These are phyloP conservation scores for Calocybe gangraenosa DNA, from an alignment of 768 basidiomycete species.

Conservation along the genomic window DNA sequence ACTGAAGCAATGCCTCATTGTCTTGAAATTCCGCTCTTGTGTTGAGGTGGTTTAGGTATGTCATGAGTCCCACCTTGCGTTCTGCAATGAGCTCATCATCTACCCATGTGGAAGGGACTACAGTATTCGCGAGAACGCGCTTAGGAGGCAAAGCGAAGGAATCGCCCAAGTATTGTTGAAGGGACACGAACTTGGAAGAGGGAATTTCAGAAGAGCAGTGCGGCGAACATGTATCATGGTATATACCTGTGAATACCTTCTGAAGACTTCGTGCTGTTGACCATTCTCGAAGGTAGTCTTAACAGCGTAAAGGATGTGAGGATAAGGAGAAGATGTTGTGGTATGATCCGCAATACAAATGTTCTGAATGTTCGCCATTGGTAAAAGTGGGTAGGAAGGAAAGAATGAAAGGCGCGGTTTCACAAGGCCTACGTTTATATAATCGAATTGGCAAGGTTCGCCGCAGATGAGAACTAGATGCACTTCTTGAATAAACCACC, in stretches of 20 bases:
- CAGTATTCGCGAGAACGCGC: slow-evolving; percentile 34
- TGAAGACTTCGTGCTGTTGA: slow-evolving; percentile 24
- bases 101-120: slow-evolving; percentile 42
- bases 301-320: slow-evolving; percentile 44
- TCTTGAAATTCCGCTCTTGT: slow-evolving; percentile 24
- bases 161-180: slow-evolving; percentile 18
- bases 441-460: background rate
- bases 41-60: slow-evolving; percentile 33
- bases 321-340: slow-evolving; percentile 39
- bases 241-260: slow-evolving; percentile 44
- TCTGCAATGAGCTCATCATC: slow-evolving; percentile 41
- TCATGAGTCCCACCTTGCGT: slow-evolving; percentile 36
- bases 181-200: slow-evolving; percentile 22
- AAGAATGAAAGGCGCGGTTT: background rate
- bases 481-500: no score
- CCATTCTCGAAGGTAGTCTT: slow-evolving; percentile 30
- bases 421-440: background rate
- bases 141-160: slow-evolving; percentile 34
- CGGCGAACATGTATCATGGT: background rate
- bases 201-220: background rate
- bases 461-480: no score
- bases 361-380: slow-evolving; percentile 6
- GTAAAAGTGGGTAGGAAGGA: background rate
- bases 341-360: slow-evolving; percentile 39
- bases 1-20: slow-evolving; percentile 25